Evolutionary conservation across 2,329 filamentous ascomycete genomes (phyloP).

Genomic region (Penicillium freii): DNA sequence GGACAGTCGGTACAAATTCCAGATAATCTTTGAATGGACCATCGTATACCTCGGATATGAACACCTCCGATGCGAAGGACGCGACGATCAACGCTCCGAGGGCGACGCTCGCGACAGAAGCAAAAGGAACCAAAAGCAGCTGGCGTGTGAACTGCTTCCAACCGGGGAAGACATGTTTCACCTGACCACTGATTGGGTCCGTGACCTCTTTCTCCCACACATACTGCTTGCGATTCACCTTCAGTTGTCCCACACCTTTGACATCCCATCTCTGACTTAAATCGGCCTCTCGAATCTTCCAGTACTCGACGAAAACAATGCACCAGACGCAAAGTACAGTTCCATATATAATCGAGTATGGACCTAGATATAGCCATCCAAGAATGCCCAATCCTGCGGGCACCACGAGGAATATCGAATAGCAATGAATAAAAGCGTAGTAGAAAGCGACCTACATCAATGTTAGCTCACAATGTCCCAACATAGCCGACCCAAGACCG

Average conservation of each 20-base stretch:
- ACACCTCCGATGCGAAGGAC: conserved; percentile 91
- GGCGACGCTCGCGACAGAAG: conserved; percentile 66
- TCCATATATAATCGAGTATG: conserved; percentile 80
- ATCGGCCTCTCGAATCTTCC: conserved; percentile 90
- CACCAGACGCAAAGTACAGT: conserved; percentile 80
- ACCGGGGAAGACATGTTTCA: conserved; percentile 70
- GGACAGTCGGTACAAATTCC: conserved; percentile 80
- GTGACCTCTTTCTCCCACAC: conserved; percentile 71
- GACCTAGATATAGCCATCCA: conserved; percentile 77
- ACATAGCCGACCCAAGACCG: background rate
- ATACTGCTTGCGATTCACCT: conserved; percentile 75
- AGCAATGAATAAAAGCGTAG: conserved; percentile 89
- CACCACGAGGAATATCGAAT: conserved; percentile 81
- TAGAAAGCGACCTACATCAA: conserved; percentile 74
- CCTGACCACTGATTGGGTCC: conserved; percentile 80
- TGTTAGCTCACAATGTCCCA: background rate
- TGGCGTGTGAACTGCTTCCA: conserved; percentile 74
- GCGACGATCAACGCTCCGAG: conserved; percentile 79
- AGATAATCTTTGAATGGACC: conserved; percentile 84
- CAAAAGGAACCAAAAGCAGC: conserved; percentile 80
- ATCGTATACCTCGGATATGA: conserved; percentile 89
- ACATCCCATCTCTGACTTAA: conserved; percentile 86
- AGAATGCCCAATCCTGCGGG: conserved; percentile 74
- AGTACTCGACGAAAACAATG: conserved; percentile 87
- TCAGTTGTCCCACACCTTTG: conserved; percentile 76